These are phyloP conservation scores for Stromatinia cepivora DNA, from an alignment of 2,329 filamentous ascomycete species.

Conservation along the genomic window DNA sequence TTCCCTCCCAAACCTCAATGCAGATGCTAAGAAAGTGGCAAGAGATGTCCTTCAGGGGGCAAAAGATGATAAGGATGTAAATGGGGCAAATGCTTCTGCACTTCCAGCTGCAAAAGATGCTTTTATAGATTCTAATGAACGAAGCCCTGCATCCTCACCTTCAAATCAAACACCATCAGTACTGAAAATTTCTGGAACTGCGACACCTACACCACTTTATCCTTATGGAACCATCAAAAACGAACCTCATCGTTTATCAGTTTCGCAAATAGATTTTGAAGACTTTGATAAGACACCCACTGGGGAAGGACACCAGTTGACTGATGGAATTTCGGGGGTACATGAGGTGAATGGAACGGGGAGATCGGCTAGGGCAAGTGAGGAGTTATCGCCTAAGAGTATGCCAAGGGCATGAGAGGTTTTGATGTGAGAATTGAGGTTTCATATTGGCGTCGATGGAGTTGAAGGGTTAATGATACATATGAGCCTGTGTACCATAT, in stretches of 20 bases:
- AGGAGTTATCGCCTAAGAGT: conserved; percentile 17
- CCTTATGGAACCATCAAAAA: background rate
- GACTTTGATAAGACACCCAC: background rate
- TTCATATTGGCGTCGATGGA: background rate
- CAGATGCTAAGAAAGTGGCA: conserved; percentile 33
- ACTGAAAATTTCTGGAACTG: background rate
- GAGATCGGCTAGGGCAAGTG: background rate
- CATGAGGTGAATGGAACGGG: background rate
- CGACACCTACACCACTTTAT: background rate
- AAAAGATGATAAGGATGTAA: background rate
- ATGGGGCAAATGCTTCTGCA: background rate
- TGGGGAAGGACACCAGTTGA: background rate
- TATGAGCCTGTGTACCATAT: background rate
- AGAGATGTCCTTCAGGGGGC: conserved; percentile 30
- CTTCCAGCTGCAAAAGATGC: background rate
- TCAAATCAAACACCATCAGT: background rate
- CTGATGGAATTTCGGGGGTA: background rate
- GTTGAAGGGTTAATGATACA: background rate
- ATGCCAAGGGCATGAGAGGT: background rate
- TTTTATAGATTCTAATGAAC: conserved; percentile 1
- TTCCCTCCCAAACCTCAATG: conserved; percentile 33
- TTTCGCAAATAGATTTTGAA: background rate
- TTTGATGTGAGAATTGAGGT: background rate
- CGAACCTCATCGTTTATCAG: background rate
- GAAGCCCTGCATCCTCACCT: background rate